These are phyloP conservation scores for Amphichorda felina DNA, from an alignment of 2,329 filamentous ascomycete genomes.

Conservation along the genomic window DNA sequence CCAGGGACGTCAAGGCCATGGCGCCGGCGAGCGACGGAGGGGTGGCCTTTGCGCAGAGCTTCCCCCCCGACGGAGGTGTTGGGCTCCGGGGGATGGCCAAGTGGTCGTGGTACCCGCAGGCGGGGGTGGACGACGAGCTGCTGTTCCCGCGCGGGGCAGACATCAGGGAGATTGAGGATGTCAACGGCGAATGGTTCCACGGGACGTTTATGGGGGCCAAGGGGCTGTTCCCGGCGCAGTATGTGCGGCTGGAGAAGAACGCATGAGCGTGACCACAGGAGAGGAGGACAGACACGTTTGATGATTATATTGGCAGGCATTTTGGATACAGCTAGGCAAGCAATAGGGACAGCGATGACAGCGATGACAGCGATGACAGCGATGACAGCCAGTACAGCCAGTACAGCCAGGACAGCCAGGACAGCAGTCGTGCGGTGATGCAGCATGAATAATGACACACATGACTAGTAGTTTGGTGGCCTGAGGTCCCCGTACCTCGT, in stretches of 20 bases:
- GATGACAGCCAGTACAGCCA: too few species aligned
- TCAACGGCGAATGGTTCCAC: slow-evolving; percentile 86
- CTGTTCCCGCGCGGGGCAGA: slow-evolving; percentile 76
- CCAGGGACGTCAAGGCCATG: slow-evolving; percentile 34
- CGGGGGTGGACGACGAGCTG: slow-evolving; percentile 59
- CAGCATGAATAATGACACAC: too few species aligned
- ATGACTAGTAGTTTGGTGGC: too few species aligned
- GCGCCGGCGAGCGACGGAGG: slow-evolving; percentile 20
- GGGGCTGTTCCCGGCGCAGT: slow-evolving; percentile 71
- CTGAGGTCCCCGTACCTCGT: too few species aligned
- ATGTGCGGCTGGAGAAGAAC: slow-evolving; percentile 43
- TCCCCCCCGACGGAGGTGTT: slow-evolving; percentile 66
- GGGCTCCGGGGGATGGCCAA: slow-evolving; percentile 52
- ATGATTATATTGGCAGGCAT: slow-evolving; percentile 1
- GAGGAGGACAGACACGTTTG: slow-evolving; percentile 2
- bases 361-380: neutral
- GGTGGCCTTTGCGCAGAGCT: slow-evolving; percentile 20
- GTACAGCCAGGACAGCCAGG: too few species aligned
- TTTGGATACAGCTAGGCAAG: neutral
- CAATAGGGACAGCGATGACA: neutral
- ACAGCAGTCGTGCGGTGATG: too few species aligned
- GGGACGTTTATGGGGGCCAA: slow-evolving; percentile 73
- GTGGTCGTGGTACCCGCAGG: slow-evolving; percentile 70
- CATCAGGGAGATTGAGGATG: slow-evolving; percentile 70
- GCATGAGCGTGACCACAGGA: slow-evolving; percentile 4